Evolutionary conservation across 257 asterid species (phyloP).

Genomic region (Paulownia fortunei): DNA sequence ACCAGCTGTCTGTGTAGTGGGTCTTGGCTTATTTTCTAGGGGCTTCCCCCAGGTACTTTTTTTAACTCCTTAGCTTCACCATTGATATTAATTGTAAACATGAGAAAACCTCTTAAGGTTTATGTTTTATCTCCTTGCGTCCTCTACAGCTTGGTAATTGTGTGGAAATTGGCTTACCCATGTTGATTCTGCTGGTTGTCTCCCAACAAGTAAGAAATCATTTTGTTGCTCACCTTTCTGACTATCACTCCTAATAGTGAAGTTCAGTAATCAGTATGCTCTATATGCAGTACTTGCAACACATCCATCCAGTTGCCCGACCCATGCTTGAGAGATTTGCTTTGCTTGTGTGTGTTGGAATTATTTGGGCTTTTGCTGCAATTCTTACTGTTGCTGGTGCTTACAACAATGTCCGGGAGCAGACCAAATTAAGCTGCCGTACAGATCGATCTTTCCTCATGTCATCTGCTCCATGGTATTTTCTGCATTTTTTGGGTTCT

Average conservation of each 20-base stretch:
- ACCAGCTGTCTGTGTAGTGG: conserved; percentile 85
- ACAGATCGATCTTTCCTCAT: conserved; percentile 76
- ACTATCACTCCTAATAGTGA: neutral
- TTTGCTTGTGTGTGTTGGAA: conserved; percentile 71
- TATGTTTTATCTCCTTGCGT: conserved; percentile 22
- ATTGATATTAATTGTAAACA: neutral
- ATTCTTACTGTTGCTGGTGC: conserved; percentile 98
- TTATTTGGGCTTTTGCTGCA: conserved; percentile 94
- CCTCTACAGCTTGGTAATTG: conserved; percentile 77
- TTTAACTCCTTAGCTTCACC: conserved; percentile 11
- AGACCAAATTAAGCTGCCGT: conserved; percentile 77
- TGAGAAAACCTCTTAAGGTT: conserved; percentile 20
- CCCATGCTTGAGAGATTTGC: conserved; percentile 90
- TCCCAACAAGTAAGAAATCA: conserved; percentile 75
- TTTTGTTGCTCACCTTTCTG: conserved; percentile 2
- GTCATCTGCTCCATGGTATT: conserved; percentile 93
- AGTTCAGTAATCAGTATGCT: conserved; percentile 13
- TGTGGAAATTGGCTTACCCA: conserved; percentile 88
- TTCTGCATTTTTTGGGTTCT: conserved; percentile 22
- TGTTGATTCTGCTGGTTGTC: conserved; percentile 78
- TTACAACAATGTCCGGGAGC: conserved; percentile 69
- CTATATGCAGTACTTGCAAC: conserved; percentile 74
- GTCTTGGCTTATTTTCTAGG: conserved; percentile 86
- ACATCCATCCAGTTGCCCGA: conserved; percentile 55
- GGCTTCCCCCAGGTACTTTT: conserved; percentile 83